Conservation (phyloP, 495 filamentous ascomycete species). For the Trypethelium eluteriae region DNA sequence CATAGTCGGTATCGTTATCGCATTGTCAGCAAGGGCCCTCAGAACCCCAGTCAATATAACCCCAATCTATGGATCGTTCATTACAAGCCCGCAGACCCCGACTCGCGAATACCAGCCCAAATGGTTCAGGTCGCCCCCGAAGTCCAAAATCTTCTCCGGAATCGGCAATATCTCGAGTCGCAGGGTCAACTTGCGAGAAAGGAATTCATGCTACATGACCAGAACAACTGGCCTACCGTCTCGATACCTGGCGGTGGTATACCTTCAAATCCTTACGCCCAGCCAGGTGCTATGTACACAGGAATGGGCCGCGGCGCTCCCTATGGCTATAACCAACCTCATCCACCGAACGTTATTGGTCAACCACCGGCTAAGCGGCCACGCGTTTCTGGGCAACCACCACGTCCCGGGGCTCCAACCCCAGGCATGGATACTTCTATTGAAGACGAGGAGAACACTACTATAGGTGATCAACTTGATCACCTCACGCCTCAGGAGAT, state of each 20-base stretch:
- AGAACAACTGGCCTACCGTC: conserved; percentile 80
- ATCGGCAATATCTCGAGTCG: conserved; percentile 61
- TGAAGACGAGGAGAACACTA: conserved; percentile 84
- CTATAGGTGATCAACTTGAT: conserved; percentile 79
- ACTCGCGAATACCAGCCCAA: conserved; percentile 59
- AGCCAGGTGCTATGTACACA: conserved; percentile 16
- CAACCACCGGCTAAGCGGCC: conserved; percentile 1
- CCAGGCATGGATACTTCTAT: conserved; percentile 45
- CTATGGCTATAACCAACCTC: conserved; percentile 5
- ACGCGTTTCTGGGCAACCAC: conserved; percentile 4
- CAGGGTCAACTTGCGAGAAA: conserved; percentile 79
- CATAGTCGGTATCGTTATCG: conserved; percentile 80
- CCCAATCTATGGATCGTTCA: conserved; percentile 90
- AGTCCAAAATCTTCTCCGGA: conserved; percentile 52
- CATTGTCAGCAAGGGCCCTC: conserved; percentile 57
- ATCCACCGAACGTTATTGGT: conserved; percentile 4
- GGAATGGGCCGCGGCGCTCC: conserved; percentile 6
- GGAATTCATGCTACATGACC: conserved; percentile 88
- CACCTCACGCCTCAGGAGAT: conserved; percentile 80
- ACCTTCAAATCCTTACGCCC: conserved; percentile 26
- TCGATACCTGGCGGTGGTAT: conserved; percentile 49
- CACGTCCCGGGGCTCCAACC: background rate
- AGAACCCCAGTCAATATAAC: conserved; percentile 58
- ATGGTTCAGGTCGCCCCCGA: conserved; percentile 53
- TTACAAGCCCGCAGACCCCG: conserved; percentile 65